A percentile compares a stretch with the other conserved stretches of the same genome.
phyloP scores from a whole-genome alignment of 306 rosid genomes.

The Prunus fruticosa region DNA sequence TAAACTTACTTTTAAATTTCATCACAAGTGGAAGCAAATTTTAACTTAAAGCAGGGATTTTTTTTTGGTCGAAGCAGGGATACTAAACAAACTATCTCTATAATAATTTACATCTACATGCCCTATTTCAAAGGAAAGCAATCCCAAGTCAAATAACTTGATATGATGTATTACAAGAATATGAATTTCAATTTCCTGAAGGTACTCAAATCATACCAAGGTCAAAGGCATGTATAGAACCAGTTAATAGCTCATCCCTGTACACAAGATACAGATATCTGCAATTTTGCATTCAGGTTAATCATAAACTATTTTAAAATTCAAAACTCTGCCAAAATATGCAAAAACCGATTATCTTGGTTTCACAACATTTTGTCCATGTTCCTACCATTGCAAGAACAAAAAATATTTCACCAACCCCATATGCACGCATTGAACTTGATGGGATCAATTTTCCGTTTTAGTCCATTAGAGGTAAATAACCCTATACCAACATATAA shows the following conservation, averaged over 20 bases:
- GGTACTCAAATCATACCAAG: neutral
- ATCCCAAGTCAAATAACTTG: neutral
- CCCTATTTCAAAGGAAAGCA: neutral
- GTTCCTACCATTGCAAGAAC: neutral
- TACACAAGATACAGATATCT: neutral
- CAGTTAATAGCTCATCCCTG: neutral
- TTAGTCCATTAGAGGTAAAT: neutral
- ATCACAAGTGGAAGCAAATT: neutral
- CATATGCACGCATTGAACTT: neutral
- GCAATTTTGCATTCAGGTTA: neutral
- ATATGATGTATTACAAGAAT: neutral
- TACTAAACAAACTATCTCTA: neutral
- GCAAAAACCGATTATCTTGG: neutral
- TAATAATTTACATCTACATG: neutral
- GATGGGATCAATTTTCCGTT: neutral
- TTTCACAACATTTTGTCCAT: neutral
- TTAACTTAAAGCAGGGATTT: neutral
- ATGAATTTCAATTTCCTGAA: neutral
- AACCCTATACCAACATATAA: neutral
- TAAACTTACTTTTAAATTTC: neutral
- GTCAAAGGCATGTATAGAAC: neutral
- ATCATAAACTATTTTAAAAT: neutral
- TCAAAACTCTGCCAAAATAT: neutral
- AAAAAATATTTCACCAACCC: neutral
- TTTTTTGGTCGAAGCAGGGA: too few relatives aligned